Evolutionary conservation across 2,329 filamentous ascomycete species (phyloP).

Genomic region (Purpureocillium lavendulum): DNA sequence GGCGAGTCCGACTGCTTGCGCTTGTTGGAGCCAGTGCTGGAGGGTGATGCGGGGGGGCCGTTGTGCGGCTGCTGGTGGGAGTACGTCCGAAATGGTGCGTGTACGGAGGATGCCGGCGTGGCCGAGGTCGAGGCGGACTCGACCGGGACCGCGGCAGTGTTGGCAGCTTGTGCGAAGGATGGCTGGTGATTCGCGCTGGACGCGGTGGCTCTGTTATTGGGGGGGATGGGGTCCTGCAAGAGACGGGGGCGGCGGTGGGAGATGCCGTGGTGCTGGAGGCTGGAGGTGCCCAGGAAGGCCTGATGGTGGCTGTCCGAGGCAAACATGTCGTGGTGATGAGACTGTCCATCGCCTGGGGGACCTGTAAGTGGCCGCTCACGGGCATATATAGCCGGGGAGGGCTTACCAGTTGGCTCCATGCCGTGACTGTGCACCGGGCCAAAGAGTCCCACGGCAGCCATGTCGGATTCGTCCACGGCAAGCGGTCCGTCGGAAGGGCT

Average conservation of each 20-base stretch:
- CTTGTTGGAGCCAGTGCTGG: constrained; percentile 8
- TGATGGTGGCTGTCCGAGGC: not conserved
- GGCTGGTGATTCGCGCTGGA: constrained; percentile 1
- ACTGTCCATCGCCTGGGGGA: not conserved
- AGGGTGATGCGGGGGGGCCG: constrained; percentile 4
- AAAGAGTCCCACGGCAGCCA: constrained; percentile 4
- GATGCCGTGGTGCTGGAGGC: constrained; percentile 2
- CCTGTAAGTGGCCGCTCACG: too few species aligned
- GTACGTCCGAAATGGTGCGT: too few species aligned
- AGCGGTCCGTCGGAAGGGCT: not conserved
- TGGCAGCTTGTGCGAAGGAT: not conserved
- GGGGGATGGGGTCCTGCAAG: not conserved
- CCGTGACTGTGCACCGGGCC: constrained; percentile 1
- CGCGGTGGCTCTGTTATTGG: constrained; percentile 2
- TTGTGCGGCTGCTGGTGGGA: not conserved
- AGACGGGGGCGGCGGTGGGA: not conserved
- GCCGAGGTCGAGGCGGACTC: not conserved
- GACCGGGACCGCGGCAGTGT: too few species aligned
- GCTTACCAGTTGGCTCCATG: constrained; percentile 1
- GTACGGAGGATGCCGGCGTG: not conserved
- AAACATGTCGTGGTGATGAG: constrained; percentile 2
- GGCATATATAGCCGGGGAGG: not conserved
- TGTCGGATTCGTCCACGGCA: constrained; percentile 1
- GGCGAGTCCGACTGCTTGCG: constrained; percentile 7
- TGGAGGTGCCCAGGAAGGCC: constrained; percentile 1